Conservation (phyloP, 176 grass and related monocot species). For the Thinopyrum elongatum region DNA sequence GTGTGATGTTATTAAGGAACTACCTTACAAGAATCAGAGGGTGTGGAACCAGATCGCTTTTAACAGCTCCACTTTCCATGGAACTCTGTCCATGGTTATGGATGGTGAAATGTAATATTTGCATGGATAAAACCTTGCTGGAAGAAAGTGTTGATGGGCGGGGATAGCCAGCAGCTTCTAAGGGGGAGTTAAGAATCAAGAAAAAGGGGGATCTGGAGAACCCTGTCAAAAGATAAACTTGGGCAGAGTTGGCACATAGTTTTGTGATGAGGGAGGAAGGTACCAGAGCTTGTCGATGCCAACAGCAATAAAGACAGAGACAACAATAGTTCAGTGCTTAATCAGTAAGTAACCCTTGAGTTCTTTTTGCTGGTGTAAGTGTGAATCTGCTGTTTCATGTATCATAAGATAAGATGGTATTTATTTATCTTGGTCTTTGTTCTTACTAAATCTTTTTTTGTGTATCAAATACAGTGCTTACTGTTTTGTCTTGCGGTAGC, state of each 20-base stretch:
- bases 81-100: constrained; percentile 12
- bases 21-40: not conserved
- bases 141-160: not conserved
- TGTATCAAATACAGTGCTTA: constrained; percentile 38
- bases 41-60: constrained; percentile 8
- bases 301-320: constrained; percentile 20
- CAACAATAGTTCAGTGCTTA: not conserved
- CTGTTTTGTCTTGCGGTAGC: constrained; percentile 12
- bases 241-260: constrained; percentile 26
- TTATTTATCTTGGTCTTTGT: constrained; percentile 38
- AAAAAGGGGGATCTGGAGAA: not conserved
- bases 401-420: constrained; percentile 46
- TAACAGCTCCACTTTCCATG: constrained; percentile 10
- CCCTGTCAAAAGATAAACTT: constrained; percentile 24
- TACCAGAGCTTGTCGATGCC: not conserved
- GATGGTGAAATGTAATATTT: constrained; percentile 8
- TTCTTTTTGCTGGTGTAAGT: constrained; percentile 43
- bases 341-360: constrained; percentile 52
- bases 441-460: constrained; percentile 37
- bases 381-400: constrained; percentile 41
- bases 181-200: not conserved
- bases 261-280: constrained; percentile 1
- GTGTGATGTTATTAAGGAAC: constrained; percentile 26
- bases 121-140: not conserved
- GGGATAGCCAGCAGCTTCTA: not conserved